phyloP scores from a whole-genome alignment of 495 filamentous ascomycete genomes.

The Penicillium salamii region DNA sequence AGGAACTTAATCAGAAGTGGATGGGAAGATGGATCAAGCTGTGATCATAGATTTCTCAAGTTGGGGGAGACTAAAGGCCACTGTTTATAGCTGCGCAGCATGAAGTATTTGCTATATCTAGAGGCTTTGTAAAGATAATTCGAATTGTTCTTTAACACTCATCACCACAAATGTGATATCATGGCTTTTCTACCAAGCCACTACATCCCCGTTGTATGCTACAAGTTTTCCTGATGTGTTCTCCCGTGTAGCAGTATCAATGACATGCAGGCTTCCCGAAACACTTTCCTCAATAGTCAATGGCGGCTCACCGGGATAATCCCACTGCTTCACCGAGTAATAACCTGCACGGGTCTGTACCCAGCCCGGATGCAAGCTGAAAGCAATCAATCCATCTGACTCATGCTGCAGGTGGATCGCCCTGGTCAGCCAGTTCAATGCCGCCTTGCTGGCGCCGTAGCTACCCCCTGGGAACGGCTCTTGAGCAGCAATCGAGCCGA shows the following conservation, averaged over 20 bases:
- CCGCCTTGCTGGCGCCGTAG: constrained; percentile 39
- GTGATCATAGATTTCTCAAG: too few relatives aligned
- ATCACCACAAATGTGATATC: background rate
- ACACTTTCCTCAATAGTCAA: constrained; percentile 25
- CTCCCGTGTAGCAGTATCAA: constrained; percentile 34
- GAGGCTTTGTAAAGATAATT: too few relatives aligned
- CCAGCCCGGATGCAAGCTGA: constrained; percentile 30
- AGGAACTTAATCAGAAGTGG: constrained; percentile 57
- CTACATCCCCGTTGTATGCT: constrained; percentile 13
- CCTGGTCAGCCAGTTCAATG: constrained; percentile 33
- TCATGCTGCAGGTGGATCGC: constrained; percentile 32
- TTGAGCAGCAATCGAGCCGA: constrained; percentile 22
- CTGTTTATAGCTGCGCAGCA: too few relatives aligned
- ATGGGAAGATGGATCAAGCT: constrained; percentile 60
- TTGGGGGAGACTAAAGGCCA: too few relatives aligned
- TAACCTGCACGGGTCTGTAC: constrained; percentile 45
- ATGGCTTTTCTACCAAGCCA: constrained; percentile 6
- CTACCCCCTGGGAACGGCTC: constrained; percentile 28
- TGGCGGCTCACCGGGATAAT: constrained; percentile 20
- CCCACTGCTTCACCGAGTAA: constrained; percentile 23
- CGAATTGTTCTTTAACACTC: background rate
- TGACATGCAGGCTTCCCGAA: constrained; percentile 31
- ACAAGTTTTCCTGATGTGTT: constrained; percentile 36
- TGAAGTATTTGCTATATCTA: too few relatives aligned
- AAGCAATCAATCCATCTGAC: constrained; percentile 28